Conservation (phyloP, 1,139 yeast species). For the Yamadazyma triangularis region DNA sequence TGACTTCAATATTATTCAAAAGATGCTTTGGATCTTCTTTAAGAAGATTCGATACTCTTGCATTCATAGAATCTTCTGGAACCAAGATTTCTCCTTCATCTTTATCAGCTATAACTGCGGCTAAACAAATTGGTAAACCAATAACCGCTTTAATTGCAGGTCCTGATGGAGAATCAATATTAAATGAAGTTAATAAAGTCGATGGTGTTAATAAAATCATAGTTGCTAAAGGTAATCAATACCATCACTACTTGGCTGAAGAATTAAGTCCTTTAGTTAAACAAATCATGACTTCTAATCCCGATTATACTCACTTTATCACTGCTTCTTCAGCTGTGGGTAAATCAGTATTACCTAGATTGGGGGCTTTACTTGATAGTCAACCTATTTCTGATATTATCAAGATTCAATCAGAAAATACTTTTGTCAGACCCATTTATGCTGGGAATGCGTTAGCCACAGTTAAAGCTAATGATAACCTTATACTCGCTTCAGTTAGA, state of each 20-base stretch:
- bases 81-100: conserved; percentile 59
- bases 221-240: conserved; percentile 45
- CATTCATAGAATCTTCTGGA: conserved; percentile 65
- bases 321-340: conserved; percentile 85
- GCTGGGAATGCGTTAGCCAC: conserved; percentile 94
- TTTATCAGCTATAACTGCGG: conserved; percentile 62
- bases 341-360: conserved; percentile 79
- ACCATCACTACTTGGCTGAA: conserved; percentile 62
- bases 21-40: conserved; percentile 29
- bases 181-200: conserved; percentile 33
- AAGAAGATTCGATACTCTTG: conserved; percentile 49
- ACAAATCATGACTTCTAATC: conserved; percentile 35
- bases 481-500: conserved; percentile 71
- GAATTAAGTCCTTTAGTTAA: conserved; percentile 56
- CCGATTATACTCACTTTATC: conserved; percentile 60
- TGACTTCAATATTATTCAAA: conserved; percentile 9
- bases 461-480: conserved; percentile 63
- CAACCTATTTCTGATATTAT: conserved; percentile 87
- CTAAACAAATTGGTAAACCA: conserved; percentile 59
- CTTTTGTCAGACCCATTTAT: conserved; percentile 89
- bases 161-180: conserved; percentile 40
- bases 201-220: conserved; percentile 44
- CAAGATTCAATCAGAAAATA: conserved; percentile 58
- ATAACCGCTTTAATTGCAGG: conserved; percentile 61
- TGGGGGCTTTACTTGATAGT: conserved; percentile 77